These are phyloP conservation scores for Torrubiellomyces zombiae DNA, from an alignment of 2,329 filamentous ascomycete genomes.

Conservation along the genomic window DNA sequence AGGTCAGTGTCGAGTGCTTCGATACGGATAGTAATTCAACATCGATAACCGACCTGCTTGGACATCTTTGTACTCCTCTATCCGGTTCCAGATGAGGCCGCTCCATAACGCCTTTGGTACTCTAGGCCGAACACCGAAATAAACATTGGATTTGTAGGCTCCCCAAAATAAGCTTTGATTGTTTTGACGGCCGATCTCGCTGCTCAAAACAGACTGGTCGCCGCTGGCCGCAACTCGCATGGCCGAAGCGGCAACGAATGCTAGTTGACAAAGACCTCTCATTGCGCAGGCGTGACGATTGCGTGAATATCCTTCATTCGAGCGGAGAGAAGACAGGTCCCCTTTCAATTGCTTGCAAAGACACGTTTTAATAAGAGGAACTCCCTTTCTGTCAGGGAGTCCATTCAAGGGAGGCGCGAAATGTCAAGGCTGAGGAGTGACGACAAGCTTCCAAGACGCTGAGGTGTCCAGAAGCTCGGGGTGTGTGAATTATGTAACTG, in stretches of 20 bases:
- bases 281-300: too few relatives aligned
- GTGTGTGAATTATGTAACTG: too few relatives aligned
- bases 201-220: slow-evolving; percentile 23
- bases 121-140: slow-evolving; percentile 78
- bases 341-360: too few relatives aligned
- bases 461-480: slow-evolving; percentile 9
- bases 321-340: not conserved
- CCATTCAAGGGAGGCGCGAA: slow-evolving; percentile 1
- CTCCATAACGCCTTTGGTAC: slow-evolving; percentile 67
- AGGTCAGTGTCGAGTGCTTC: not conserved
- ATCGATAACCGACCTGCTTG: slow-evolving; percentile 45
- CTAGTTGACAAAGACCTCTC: too few relatives aligned
- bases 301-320: too few relatives aligned
- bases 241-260: slow-evolving; percentile 12
- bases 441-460: too few relatives aligned
- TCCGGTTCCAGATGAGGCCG: slow-evolving; percentile 75
- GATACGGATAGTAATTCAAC: not conserved
- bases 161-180: slow-evolving; percentile 92
- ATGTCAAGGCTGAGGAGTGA: slow-evolving; percentile 13
- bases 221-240: slow-evolving; percentile 12
- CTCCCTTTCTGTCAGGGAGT: too few relatives aligned
- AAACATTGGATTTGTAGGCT: slow-evolving; percentile 83
- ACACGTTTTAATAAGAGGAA: too few relatives aligned
- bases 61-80: slow-evolving; percentile 61
- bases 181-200: slow-evolving; percentile 35